Evolutionary conservation across 2,329 filamentous ascomycete species (phyloP), one percentile per base, ranked within the genome.

Genomic region (Colletotrichum costaricense): DNA sequence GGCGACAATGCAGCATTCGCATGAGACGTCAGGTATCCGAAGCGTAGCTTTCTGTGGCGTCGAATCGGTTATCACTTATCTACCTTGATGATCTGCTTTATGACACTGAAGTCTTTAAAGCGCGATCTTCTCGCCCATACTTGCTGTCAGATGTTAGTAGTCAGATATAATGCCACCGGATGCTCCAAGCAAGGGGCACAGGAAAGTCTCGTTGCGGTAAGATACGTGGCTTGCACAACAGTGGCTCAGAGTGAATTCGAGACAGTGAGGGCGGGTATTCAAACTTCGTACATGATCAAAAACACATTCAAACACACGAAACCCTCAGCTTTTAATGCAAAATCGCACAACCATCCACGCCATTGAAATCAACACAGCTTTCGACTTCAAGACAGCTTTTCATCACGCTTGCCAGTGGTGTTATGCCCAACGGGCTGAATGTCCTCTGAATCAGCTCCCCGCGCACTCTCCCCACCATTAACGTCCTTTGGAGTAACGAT

Each of bases 391-490:
- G 67, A 57, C 60, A 73, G 24, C 62, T 75, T 74, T 22, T 75
- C 67, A 5, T 69, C 74, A 1, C 74, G 72, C 42, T 74, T 76
- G 63, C 19, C 33, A 14, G 33, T 14, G 35, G n/a, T 62, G 24
- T 24, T 42, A 22, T 71, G 71, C 7, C 55, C 67, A 24, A 73
- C 55, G 2, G 72, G 65, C 42, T 67, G 74, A 3, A 73, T 69
- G 14, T 76, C 74, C 58, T 76, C 74, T 22, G 74, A 76, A 14
- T 73, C 73, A 7, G 49, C 73, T 26, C 67, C 71, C 2, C 69
- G 66, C 8, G 73, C 73, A 54, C 73, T 76, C 35, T 72, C 66
- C 7, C 58, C 74, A 16, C 73, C 69, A 9, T 68, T 66, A 42
- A 57, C 42, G 4, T 73, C 63, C 66, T 69, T 73, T 24, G 42